Evolutionary conservation across 2,329 filamentous ascomycete genomes (phyloP), one percentile per base, ranked within the genome.

Genomic region (Sclerotinia spermophila): DNA sequence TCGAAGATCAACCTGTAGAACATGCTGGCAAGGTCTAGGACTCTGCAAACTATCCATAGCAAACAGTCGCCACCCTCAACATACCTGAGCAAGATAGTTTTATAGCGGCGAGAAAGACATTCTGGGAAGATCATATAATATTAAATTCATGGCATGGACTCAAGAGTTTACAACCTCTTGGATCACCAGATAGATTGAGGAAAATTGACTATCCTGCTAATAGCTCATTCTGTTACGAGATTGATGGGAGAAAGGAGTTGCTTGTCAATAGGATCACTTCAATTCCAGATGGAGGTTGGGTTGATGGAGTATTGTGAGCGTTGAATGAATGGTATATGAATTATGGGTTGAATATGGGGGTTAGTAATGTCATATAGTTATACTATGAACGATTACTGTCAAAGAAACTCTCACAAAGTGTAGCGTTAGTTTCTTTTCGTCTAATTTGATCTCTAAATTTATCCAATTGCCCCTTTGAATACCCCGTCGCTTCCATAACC

Each of bases 1-100:
- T 85, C 0, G 76, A 81, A 1, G 81, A 84, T 27, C 82, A 85
- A 73, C 81, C 81, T 0, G 80, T 83, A n/a, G 81, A 84, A 71
- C 82, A 83, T 69, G 79, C 79, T 21, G 81, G 82, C 17, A 81
- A 77, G 33, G 76, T 80, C 10, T 85, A 83, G 83, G 82, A 85
- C 61, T 76, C 79, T 5, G 80, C 81, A 51, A 84, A 82, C 61
- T 85, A 83, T 69, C 83, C 83, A 2, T 85, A 80, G 77, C 81
- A 85, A 73, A 83, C 81, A 2, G 80, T 85, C 8, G 83, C 81
- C 2, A 80, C 75, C 38, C 73, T 82, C 21, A 74, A 78, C 27
- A 77, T 82, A 19, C 81, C 80, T 2, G 80, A 80, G 73, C 82
- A 84, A 71, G 80, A 83, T 62, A 80, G 78, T 27, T 83, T 82